Evolutionary conservation across 2,329 filamentous ascomycete genomes (phyloP), one percentile per base, ranked within the genome.

Genomic region (Colletotrichum tropicale): DNA sequence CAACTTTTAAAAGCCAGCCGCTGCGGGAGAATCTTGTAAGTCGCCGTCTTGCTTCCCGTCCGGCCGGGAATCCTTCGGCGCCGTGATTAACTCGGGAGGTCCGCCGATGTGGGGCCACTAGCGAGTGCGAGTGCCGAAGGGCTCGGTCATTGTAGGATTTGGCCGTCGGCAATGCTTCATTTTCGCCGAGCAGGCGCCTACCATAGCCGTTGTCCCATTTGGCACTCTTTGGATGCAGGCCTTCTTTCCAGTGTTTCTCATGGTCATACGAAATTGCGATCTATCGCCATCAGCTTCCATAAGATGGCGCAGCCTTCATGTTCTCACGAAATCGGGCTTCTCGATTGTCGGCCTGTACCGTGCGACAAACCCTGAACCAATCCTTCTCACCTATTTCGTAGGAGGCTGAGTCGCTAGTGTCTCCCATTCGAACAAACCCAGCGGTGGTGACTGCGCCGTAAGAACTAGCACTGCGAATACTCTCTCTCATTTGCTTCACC

Each of bases 111-210:
- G 68, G 61, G 38, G 10, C 36, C 2, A 12, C 8, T 8, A 52
- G 21, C 66, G 32, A 67, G 32, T 2, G 2, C 12, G n/a, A 6
- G 6, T 9, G 60, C 68, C 48, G 72, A 61, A 38, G 24, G 24
- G 55, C 21, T 75, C 72, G 61, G 71, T 3, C 26, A 34, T 52
- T 13, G 61, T 52, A 18, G 15, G n/a, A 30, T 32, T 66, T 66
- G 15, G 34, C 68, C 68, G 68, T 43, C 60, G 72, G 61, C 52
- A 12, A 18, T 21, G 28, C 26, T 13, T 52, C 60, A 21, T 7
- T 38, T 52, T 38, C 7, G 6, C 36, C 36, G 71, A 73, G 15
- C 21, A 12, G 30, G 5, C 18, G 2, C 8, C 5, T 7, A 30
- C 12, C 10, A 32, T 12, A 32, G 58, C 18, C 38, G 9, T 48